These are phyloP conservation scores for Tritrichomonas musculus DNA, from an alignment of 208 protist species.

Conservation along the genomic window DNA sequence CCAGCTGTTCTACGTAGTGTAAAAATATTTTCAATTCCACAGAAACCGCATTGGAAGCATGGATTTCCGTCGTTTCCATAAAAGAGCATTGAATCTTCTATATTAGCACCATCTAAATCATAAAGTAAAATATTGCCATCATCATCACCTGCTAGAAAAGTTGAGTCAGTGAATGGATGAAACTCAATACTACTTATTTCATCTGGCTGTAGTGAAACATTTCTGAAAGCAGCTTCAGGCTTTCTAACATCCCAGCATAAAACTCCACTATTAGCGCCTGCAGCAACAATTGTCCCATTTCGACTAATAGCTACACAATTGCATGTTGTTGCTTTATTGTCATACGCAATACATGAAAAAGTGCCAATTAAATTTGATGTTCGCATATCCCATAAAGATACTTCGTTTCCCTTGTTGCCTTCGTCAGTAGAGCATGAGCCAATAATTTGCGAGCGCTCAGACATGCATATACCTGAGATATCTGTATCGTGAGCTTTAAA, in stretches of 20 bases:
- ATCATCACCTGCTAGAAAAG: background rate
- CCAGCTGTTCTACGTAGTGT: background rate
- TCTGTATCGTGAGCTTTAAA: background rate
- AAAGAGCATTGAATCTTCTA: slow-evolving; percentile 19
- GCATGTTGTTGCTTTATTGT: background rate
- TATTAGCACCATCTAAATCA: background rate
- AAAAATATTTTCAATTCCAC: background rate
- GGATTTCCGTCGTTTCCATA: background rate
- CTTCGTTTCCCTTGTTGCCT: background rate
- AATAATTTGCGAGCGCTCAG: background rate
- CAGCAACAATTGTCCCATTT: background rate
- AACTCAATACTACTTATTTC: background rate
- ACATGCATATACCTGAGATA: background rate
- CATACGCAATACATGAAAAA: background rate
- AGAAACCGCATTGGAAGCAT: slow-evolving; percentile 14
- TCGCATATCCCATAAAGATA: background rate
- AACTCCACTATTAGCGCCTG: background rate
- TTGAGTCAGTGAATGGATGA: background rate
- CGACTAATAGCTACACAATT: background rate
- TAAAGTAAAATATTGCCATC: slow-evolving; percentile 4
- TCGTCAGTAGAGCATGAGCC: background rate
- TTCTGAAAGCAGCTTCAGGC: background rate
- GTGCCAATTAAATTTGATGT: background rate
- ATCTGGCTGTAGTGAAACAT: background rate
- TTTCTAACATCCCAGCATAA: background rate